A percentile compares a stretch with the other conserved stretches of the same genome.
These are phyloP conservation scores for Chalciporus sphaerocephalus DNA, from an alignment of 768 basidiomycete species.

Conservation along the genomic window DNA sequence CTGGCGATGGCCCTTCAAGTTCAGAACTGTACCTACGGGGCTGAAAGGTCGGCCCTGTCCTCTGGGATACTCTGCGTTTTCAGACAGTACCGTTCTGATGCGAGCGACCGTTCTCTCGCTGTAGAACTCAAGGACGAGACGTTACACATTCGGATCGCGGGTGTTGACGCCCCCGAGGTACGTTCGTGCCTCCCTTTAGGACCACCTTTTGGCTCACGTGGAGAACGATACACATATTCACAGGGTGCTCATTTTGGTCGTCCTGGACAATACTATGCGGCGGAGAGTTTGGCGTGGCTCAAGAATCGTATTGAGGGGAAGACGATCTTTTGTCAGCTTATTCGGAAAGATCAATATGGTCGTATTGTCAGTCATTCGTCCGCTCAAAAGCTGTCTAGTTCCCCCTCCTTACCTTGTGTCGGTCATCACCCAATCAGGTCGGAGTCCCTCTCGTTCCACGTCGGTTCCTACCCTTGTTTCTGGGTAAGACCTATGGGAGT, in stretches of 20 bases:
- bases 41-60: constrained; percentile 44
- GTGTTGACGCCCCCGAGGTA: constrained; percentile 92
- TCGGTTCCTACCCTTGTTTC: constrained; percentile 47
- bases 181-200: not conserved
- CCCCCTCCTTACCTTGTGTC: not conserved
- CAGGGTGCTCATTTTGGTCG: constrained; percentile 84
- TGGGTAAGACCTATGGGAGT: constrained; percentile 38
- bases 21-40: constrained; percentile 56
- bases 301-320: constrained; percentile 51
- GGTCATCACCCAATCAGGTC: constrained; percentile 45
- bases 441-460: constrained; percentile 53
- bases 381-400: not conserved
- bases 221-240: not conserved
- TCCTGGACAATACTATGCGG: constrained; percentile 65
- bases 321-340: constrained; percentile 64
- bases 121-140: constrained; percentile 76
- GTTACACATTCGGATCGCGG: constrained; percentile 82
- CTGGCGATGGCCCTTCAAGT: constrained; percentile 69
- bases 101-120: not conserved
- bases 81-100: not conserved
- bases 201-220: not conserved
- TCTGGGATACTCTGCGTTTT: not conserved
- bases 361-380: constrained; percentile 56
- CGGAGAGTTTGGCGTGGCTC: constrained; percentile 76
- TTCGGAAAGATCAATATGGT: constrained; percentile 77